phyloP scores from a whole-genome alignment of 2,329 filamentous ascomycete species.

The Zymoseptoria ardabiliae region DNA sequence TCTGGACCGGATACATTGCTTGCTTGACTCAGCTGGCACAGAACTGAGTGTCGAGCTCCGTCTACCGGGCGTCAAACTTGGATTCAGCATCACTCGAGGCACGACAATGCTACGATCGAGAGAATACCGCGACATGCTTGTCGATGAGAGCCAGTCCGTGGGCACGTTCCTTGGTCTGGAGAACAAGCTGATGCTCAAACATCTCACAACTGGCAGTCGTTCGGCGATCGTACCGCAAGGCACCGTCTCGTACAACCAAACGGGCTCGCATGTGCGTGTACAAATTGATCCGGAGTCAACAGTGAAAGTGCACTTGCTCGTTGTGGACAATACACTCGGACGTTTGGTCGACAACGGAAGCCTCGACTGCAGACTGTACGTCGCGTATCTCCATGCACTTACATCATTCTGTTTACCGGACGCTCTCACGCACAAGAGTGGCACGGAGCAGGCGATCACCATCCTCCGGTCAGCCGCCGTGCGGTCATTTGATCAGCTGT shows the following conservation, averaged over 20 bases:
- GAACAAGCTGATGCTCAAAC: slow-evolving; percentile 37
- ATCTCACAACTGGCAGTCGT: background rate
- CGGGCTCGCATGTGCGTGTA: background rate
- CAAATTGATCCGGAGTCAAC: background rate
- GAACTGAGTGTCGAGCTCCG: background rate
- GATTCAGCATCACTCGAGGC: background rate
- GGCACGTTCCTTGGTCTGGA: slow-evolving; percentile 54
- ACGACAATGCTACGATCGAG: slow-evolving; percentile 8
- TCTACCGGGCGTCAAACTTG: background rate
- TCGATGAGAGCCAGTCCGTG: slow-evolving; percentile 49
- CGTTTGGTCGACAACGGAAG: slow-evolving; percentile 6
- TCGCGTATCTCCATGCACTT: slow-evolving; percentile 51
- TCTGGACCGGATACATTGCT: background rate
- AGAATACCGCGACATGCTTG: slow-evolving; percentile 15
- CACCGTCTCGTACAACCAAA: slow-evolving; percentile 24
- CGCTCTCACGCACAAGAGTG: slow-evolving; percentile 50
- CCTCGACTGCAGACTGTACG: slow-evolving; percentile 31
- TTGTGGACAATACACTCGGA: background rate
- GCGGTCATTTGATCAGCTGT: slow-evolving; percentile 21
- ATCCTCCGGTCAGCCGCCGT: slow-evolving; percentile 18
- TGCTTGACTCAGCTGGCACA: background rate
- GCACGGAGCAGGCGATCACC: slow-evolving; percentile 47
- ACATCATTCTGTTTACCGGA: slow-evolving; percentile 55
- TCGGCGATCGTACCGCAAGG: slow-evolving; percentile 46
- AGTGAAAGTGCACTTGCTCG: background rate